Conservation (phyloP, 2,329 filamentous ascomycete genomes). For the Neofusicoccum laricinum region DNA sequence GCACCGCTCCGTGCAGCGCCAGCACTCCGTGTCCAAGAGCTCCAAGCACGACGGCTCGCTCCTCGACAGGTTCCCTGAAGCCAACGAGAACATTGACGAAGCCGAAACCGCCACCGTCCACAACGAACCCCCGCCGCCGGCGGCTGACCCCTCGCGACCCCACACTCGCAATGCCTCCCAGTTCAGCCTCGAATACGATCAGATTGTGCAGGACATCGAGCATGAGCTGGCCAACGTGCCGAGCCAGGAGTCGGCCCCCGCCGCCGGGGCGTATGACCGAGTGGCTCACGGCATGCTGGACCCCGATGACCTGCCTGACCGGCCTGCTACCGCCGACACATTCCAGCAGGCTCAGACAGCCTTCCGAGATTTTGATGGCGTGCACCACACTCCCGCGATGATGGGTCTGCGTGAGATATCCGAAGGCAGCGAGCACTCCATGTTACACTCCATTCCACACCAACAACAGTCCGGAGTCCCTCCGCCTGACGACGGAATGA, state of each 20-base stretch:
- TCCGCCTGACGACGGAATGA: conserved; percentile 72
- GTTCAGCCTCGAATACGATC: conserved; percentile 36
- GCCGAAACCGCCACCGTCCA: conserved; percentile 7
- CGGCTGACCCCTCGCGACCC: neutral
- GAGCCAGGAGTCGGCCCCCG: conserved; percentile 13
- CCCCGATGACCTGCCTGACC: conserved; percentile 33
- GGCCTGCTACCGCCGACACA: conserved; percentile 56
- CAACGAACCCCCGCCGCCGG: neutral
- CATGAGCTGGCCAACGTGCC: conserved; percentile 22
- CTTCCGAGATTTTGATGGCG: conserved; percentile 80
- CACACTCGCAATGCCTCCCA: conserved; percentile 13
- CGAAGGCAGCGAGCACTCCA: conserved; percentile 36
- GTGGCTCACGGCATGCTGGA: conserved; percentile 10
- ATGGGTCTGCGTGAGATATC: conserved; percentile 17
- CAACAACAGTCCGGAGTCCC: conserved; percentile 36
- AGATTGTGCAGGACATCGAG: conserved; percentile 34
- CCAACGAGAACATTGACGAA: conserved; percentile 27
- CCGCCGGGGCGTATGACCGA: neutral
- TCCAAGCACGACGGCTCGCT: conserved; percentile 33
- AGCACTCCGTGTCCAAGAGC: conserved; percentile 34
- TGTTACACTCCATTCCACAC: conserved; percentile 42
- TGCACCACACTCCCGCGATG: conserved; percentile 61
- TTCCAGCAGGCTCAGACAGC: conserved; percentile 63
- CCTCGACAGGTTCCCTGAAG: conserved; percentile 41
- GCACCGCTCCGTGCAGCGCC: conserved; percentile 32